phyloP scores from a whole-genome alignment of 495 filamentous ascomycete species.

The Penicillium nucicola region DNA sequence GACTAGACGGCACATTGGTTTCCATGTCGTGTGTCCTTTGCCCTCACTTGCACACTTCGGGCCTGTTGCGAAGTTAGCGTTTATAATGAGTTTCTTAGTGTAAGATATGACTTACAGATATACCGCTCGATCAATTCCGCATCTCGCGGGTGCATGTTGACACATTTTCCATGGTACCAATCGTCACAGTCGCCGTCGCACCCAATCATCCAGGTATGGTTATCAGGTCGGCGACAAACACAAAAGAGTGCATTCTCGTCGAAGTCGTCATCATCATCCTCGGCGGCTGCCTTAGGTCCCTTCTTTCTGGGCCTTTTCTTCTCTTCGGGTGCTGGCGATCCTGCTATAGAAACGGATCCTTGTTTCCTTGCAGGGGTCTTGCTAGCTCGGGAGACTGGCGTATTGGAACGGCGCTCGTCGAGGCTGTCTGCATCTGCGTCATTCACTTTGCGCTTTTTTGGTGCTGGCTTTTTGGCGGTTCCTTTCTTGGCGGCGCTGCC shows the following conservation, averaged over 20 bases:
- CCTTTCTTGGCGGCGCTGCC: slow-evolving; percentile 50
- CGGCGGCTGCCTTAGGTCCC: slow-evolving; percentile 5
- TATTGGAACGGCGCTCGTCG: slow-evolving; percentile 42
- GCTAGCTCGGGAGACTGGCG: slow-evolving; percentile 47
- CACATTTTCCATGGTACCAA: slow-evolving; percentile 72
- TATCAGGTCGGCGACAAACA: slow-evolving; percentile 67
- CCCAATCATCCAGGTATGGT: slow-evolving; percentile 74
- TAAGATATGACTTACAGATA: slow-evolving; percentile 50
- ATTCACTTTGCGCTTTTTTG: slow-evolving; percentile 57
- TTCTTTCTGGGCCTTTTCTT: slow-evolving; percentile 31
- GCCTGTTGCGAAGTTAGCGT: slow-evolving; percentile 30
- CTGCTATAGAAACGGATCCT: slow-evolving; percentile 34
- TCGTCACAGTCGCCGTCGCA: slow-evolving; percentile 72
- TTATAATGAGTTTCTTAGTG: not conserved
- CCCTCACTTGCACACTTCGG: slow-evolving; percentile 56
- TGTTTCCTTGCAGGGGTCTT: slow-evolving; percentile 48
- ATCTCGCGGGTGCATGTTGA: slow-evolving; percentile 58
- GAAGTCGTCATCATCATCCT: slow-evolving; percentile 42
- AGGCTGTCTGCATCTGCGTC: slow-evolving; percentile 45
- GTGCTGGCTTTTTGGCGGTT: slow-evolving; percentile 51
- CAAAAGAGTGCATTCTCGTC: slow-evolving; percentile 59
- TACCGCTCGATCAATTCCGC: slow-evolving; percentile 66
- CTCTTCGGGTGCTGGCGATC: slow-evolving; percentile 40
- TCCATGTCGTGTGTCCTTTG: slow-evolving; percentile 60
- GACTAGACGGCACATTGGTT: slow-evolving; percentile 61